Evolutionary conservation across 805 yeast genomes (phyloP).

Genomic region (Zygosaccharomyces bailii): DNA sequence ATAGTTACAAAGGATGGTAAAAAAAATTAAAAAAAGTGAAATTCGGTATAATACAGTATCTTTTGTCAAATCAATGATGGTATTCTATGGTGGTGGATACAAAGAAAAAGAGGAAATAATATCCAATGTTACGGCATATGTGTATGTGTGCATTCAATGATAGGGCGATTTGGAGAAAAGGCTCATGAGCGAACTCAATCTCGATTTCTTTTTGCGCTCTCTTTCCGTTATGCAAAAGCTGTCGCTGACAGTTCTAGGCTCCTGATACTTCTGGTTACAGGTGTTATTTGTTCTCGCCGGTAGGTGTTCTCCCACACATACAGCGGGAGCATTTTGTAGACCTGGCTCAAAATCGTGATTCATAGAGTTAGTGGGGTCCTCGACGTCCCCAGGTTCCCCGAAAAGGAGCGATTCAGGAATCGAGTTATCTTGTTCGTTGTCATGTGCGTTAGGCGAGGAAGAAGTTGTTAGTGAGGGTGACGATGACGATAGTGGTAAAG

Average conservation of each 20-base stretch:
- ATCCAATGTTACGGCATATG: background rate
- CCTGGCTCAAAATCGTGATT: conserved; percentile 2
- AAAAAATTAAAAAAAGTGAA: background rate
- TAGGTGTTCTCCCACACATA: conserved; percentile 3
- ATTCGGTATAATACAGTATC: conserved; percentile 3
- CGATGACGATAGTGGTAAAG: background rate
- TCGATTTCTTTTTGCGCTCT: conserved; percentile 20
- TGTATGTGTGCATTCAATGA: conserved; percentile 3
- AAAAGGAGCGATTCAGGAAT: conserved; percentile 18
- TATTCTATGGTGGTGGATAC: background rate
- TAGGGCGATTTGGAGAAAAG: conserved; percentile 15
- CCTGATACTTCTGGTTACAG: conserved; percentile 9
- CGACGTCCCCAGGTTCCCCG: conserved; percentile 37
- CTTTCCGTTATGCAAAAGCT: conserved; percentile 18
- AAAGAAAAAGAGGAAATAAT: background rate
- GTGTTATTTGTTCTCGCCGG: conserved; percentile 1
- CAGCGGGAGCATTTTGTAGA: background rate
- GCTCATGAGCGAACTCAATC: conserved; percentile 19
- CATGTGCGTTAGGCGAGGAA: background rate
- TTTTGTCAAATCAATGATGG: background rate
- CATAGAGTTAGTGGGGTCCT: conserved; percentile 24
- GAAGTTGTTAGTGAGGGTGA: background rate
- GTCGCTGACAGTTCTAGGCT: conserved; percentile 28
- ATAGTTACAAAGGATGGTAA: background rate
- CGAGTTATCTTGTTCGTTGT: background rate